Conservation (phyloP, 2,329 filamentous ascomycete species). For the Parastagonospora nodorum region DNA sequence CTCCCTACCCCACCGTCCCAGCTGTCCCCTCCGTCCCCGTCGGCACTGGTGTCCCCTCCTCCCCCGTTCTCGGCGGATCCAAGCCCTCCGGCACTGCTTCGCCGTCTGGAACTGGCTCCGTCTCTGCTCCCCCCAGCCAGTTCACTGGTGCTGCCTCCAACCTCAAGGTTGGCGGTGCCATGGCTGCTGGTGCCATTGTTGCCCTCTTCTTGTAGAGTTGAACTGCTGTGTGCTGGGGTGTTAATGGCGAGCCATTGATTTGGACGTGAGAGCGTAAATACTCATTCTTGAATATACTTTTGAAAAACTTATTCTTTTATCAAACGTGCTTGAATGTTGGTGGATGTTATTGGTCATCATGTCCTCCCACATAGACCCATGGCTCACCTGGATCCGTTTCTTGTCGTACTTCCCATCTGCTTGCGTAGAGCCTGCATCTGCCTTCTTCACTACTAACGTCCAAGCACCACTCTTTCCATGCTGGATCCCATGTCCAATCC, state of each 20-base stretch:
- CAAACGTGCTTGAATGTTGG: not conserved
- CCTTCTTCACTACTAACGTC: slow-evolving; percentile 4
- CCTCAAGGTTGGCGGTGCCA: slow-evolving; percentile 35
- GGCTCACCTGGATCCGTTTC: slow-evolving; percentile 1
- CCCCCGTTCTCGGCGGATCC: slow-evolving; percentile 1
- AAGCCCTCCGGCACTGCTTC: slow-evolving; percentile 19
- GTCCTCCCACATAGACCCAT: slow-evolving; percentile 16
- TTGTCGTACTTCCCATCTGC: slow-evolving; percentile 11
- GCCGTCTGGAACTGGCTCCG: slow-evolving; percentile 28
- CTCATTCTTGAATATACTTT: not conserved
- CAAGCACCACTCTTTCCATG: slow-evolving; percentile 20
- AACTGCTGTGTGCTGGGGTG: not conserved
- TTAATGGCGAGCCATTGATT: too few relatives aligned
- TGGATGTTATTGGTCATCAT: not conserved
- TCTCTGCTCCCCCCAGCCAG: slow-evolving; percentile 24
- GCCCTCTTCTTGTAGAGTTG: slow-evolving; percentile 42
- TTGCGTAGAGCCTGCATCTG: slow-evolving; percentile 12
- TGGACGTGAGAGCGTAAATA: not conserved
- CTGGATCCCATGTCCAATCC: slow-evolving; percentile 25
- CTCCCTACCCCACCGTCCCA: slow-evolving; percentile 35
- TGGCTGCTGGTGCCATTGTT: slow-evolving; percentile 41
- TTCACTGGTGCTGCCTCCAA: slow-evolving; percentile 42
- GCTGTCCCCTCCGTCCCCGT: slow-evolving; percentile 19
- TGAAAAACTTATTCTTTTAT: not conserved
- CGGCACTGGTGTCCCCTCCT: slow-evolving; percentile 22